Evolutionary conservation across 805 yeast genomes (phyloP), one percentile per base, ranked within the genome.

Genomic region (Kazachstania viticola): DNA sequence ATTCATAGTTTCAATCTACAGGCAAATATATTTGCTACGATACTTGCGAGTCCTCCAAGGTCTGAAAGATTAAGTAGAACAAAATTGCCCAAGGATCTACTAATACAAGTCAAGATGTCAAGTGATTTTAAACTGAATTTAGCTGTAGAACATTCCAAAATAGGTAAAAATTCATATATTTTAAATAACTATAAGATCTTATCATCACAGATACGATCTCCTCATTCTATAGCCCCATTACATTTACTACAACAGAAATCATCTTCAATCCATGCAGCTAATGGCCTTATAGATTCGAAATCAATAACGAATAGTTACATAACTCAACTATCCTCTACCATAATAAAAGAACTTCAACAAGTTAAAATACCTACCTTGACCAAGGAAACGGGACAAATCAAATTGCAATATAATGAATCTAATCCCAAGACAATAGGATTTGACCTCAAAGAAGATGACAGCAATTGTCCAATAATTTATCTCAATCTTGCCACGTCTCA

Each of bases 41-140:
- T 60, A 2, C 41, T 72, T 7, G 49, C 63, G 0, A 58, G 73
- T 0, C 69, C 72, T 2, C 49, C 62, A 12, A 51, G 76, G 37
- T 49, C 51, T 41, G 69, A 67, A 12, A 42, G 56, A 9, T 25
- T 49, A 0, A 46, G 65, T 0, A 48, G 64, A 24, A 35, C 54
- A 0, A 52, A 54, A 9, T 39, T 62, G 4, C 75, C 75, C 0
- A 47, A 58, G 17, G 60, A 59, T 8, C 34, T 66, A 6, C 39
- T 68, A 28, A 35, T 56, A 1, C 61, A 58, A 14, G 31, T 66
- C 51, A 58, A 21, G 25, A 46, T 9, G 48, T 34, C 21, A 36
- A 35, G 17, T 42, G 13, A 43, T 42, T 14, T 26, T 38, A 14
- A 31, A 17, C 9, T 9, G 35, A 1, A 19, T 36, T 26, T 18